phyloP scores from a whole-genome alignment of 805 yeast genomes.

The Ogataea henricii region DNA sequence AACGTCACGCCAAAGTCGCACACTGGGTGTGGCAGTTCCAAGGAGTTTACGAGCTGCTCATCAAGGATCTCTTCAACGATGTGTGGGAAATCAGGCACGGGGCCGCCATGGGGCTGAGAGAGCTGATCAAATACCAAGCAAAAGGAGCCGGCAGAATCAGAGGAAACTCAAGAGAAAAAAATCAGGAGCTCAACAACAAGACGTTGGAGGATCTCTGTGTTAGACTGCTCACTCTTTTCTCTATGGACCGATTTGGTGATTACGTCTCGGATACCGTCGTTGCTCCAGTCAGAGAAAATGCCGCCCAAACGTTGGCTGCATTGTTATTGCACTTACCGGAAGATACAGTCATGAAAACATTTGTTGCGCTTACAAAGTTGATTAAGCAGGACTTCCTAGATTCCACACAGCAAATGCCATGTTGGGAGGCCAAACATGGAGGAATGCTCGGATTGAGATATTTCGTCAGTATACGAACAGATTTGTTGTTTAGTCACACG shows the following conservation, averaged over 20 bases:
- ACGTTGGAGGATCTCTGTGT: conserved; percentile 89
- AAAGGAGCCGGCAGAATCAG: conserved; percentile 79
- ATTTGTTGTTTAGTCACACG: conserved; percentile 62
- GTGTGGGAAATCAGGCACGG: conserved; percentile 97
- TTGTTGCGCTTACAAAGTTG: conserved; percentile 62
- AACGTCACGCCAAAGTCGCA: conserved; percentile 69
- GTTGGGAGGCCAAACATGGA: conserved; percentile 99
- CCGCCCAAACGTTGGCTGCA: conserved; percentile 93
- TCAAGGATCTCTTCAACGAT: conserved; percentile 79
- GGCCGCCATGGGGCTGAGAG: conserved; percentile 89
- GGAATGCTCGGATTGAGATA: conserved; percentile 93
- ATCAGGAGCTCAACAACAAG: conserved; percentile 60
- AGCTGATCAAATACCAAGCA: conserved; percentile 80
- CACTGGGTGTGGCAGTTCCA: conserved; percentile 92
- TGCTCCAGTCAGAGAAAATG: conserved; percentile 96
- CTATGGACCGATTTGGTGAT: conserved; percentile 94
- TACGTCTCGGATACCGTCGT: conserved; percentile 96
- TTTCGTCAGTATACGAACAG: conserved; percentile 86
- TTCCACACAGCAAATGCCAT: conserved; percentile 49
- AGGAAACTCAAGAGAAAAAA: conserved; percentile 61
- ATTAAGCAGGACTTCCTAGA: conserved; percentile 61
- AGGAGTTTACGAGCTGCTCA: conserved; percentile 81
- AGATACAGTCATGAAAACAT: conserved; percentile 59
- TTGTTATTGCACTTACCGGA: conserved; percentile 72
- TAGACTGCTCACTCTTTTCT: conserved; percentile 80